Conservation (phyloP, 1,284 basidiomycete genomes). For the Moesziomyces aphidis region DNA sequence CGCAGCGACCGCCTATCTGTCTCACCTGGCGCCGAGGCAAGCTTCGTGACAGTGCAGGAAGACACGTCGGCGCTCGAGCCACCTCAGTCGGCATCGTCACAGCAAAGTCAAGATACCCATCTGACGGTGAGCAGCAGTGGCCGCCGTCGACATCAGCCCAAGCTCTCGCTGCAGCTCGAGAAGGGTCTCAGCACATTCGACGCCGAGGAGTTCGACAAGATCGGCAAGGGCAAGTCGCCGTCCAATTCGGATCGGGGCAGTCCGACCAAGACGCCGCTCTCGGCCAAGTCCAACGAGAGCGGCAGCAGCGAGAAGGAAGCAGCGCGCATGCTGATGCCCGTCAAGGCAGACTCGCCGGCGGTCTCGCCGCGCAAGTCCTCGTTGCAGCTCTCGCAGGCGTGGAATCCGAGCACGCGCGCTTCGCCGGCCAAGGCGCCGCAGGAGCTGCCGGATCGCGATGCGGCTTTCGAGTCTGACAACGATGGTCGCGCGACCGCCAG, state of each 20-base stretch:
- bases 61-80: conserved; percentile 17
- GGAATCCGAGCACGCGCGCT: conserved; percentile 18
- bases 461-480: conserved; percentile 30
- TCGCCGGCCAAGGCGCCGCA: conserved; percentile 10
- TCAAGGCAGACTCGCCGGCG: conserved; percentile 12
- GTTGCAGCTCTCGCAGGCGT: conserved; percentile 30
- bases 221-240: conserved; percentile 36
- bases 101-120: conserved; percentile 38
- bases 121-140: conserved; percentile 21
- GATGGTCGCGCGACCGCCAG: conserved; percentile 30
- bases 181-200: conserved; percentile 58
- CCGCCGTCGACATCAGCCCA: conserved; percentile 45
- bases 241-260: conserved; percentile 21
- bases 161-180: conserved; percentile 60
- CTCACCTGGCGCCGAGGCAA: conserved; percentile 23
- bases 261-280: conserved; percentile 30
- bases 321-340: conserved; percentile 19
- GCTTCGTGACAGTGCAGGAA: conserved; percentile 41
- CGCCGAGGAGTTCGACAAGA: conserved; percentile 53
- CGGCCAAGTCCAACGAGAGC: conserved; percentile 29
- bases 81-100: conserved; percentile 43
- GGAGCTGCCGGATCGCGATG: conserved; percentile 15
- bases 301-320: conserved; percentile 19
- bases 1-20: conserved; percentile 31
- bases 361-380: conserved; percentile 28